Conservation (phyloP, 1,139 yeast genomes). For the Yamadazyma conglobata region DNA sequence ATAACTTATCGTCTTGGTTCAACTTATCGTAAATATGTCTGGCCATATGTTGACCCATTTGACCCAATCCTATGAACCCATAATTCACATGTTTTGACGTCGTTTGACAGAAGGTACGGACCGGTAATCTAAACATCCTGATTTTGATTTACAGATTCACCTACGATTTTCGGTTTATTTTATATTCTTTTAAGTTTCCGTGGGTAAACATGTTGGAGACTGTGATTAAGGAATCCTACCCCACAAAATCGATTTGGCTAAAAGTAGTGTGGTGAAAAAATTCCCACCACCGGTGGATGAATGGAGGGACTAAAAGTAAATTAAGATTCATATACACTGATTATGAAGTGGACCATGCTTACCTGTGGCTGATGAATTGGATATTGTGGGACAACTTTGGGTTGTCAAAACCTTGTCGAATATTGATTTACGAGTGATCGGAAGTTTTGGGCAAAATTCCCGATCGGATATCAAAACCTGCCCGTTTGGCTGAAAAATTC, state of each 20-base stretch:
- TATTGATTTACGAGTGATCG: constrained; percentile 1
- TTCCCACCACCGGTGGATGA: no score
- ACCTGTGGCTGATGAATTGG: no score
- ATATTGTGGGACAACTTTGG: no score
- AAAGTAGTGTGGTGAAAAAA: no score
- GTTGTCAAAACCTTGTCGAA: no score
- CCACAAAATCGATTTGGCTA: constrained; percentile 4
- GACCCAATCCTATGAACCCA: constrained; percentile 59
- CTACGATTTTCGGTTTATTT: not conserved
- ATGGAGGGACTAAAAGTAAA: no score
- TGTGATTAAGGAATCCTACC: constrained; percentile 3
- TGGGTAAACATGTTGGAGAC: constrained; percentile 2
- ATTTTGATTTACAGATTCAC: not conserved
- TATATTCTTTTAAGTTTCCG: constrained; percentile 3
- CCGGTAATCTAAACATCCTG: constrained; percentile 3
- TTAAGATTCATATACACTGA: no score
- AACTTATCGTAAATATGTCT: constrained; percentile 46
- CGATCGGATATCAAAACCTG: not conserved
- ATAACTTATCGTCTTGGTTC: constrained; percentile 36
- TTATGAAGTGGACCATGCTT: no score
- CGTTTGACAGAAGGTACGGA: constrained; percentile 22
- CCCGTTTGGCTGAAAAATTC: not conserved
- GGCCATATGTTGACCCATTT: constrained; percentile 63
- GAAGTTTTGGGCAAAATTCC: not conserved
- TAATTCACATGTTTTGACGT: constrained; percentile 24